Base-by-base conservation (phyloP, 768 basidiomycete genomes). In the Leucosporidium scottii region DNA sequence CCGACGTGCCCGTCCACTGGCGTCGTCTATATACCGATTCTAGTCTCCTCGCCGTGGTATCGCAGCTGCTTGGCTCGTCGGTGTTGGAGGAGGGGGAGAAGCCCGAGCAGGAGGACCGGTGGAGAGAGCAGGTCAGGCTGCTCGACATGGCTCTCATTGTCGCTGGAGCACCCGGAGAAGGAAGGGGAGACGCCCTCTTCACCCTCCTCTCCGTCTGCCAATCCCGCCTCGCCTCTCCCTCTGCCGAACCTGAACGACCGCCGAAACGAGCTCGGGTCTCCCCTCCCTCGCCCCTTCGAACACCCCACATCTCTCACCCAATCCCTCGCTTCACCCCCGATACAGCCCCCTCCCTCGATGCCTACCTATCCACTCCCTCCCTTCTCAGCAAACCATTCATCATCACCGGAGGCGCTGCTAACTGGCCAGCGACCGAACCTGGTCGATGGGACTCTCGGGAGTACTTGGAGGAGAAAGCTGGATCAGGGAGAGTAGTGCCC, bases 81-180 rank as follows among this genome's bases (percentile, higher is more conserved):
- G n/a, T 17, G 58, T 36, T n/a, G n/a, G 63, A 51, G 51, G 23
- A 17, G 51, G 13, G 25, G 34, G 47, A 31, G 36, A 15, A 13
- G 44, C 23, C 25, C 25, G 49, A 55, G 5, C 6, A 44, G 64
- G 64, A 62, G 31, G 44, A 44, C 17, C 28, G 59, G 17, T 27
- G 17, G 61, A 59, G 25, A 51, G 23, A 62, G 7, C 23, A 4
- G 51, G 83, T 97, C 49, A 79, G 81, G 8, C 78, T 81, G 20
- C 79, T 97, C 30, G 96, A 99, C 75, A 82, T 81, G 71, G 87
- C 87, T 1, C 86, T 97, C 70, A 86, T 98, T 69, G 82, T 93
- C 59, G 87, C 91, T 20, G 93, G 93, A 2, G 85, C 87, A 3
- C 81, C 85, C 28, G 90, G 88, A 3, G 78, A 82, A 23, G 80